Conservation (phyloP, 1,284 basidiomycete genomes). For the Coniophora puteana region DNA sequence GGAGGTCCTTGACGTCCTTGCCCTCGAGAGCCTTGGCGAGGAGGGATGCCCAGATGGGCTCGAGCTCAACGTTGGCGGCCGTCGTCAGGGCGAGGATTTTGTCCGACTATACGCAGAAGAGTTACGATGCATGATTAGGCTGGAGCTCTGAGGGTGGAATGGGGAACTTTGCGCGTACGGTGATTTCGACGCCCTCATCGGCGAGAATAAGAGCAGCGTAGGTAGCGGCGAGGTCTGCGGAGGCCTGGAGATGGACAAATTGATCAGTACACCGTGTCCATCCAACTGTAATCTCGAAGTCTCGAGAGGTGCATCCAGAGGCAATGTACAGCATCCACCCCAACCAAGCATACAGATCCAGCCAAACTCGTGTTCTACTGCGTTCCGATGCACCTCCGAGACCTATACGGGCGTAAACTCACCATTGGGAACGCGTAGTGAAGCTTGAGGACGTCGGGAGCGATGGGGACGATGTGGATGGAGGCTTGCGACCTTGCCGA, state of each 20-base stretch:
- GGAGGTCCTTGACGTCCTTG: slow-evolving; percentile 94
- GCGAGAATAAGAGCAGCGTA: slow-evolving; percentile 96
- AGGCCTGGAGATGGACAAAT: slow-evolving; percentile 36
- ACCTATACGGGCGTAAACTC: background rate
- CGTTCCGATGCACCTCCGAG: background rate
- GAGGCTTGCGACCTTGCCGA: too few relatives aligned
- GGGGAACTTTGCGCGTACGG: slow-evolving; percentile 62
- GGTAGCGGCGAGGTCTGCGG: slow-evolving; percentile 78
- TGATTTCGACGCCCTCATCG: slow-evolving; percentile 96
- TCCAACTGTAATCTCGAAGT: too few relatives aligned
- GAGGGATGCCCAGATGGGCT: slow-evolving; percentile 96
- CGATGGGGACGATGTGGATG: slow-evolving; percentile 3
- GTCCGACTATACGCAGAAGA: slow-evolving; percentile 61
- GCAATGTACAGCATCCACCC: slow-evolving; percentile 1
- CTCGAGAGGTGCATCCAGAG: slow-evolving; percentile 2
- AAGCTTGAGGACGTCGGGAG: slow-evolving; percentile 5
- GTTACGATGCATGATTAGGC: background rate
- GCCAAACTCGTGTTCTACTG: background rate
- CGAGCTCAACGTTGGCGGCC: slow-evolving; percentile 85
- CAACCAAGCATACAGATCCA: background rate
- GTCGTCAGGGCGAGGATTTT: slow-evolving; percentile 84
- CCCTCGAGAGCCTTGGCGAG: slow-evolving; percentile 98
- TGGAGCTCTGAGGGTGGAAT: background rate
- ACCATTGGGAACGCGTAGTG: slow-evolving; percentile 6
- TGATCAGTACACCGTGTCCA: too few relatives aligned